Conservation (phyloP, 169 alveolate species). For the Plasmodium gonderi region DNA sequence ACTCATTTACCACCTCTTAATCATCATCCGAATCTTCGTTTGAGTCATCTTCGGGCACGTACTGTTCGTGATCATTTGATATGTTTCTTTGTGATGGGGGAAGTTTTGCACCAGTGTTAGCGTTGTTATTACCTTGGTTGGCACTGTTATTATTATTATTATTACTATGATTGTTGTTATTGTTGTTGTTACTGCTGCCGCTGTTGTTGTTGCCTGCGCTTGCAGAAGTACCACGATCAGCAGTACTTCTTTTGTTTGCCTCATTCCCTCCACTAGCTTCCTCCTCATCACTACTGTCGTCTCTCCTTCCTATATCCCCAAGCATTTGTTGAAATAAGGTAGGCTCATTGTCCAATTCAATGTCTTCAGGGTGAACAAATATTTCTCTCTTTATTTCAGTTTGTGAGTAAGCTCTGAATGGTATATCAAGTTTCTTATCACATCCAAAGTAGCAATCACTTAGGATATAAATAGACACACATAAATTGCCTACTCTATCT, state of each 20-base stretch:
- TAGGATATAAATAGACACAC: constrained; percentile 78
- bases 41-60: constrained; percentile 52
- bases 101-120: neutral
- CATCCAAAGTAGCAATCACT: constrained; percentile 88
- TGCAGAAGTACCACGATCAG: neutral
- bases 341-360: constrained; percentile 89
- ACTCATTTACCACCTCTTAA: neutral
- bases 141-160: neutral
- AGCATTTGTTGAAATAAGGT: constrained; percentile 86
- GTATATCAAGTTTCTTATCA: constrained; percentile 78
- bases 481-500: constrained; percentile 83
- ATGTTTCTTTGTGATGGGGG: neutral
- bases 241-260: neutral
- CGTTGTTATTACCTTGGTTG: neutral
- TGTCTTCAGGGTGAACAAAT: constrained; percentile 89
- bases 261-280: constrained; percentile 78
- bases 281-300: constrained; percentile 86
- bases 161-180: neutral
- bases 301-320: constrained; percentile 82
- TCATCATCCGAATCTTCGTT: constrained; percentile 56
- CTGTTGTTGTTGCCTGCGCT: neutral
- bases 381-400: constrained; percentile 79
- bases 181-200: neutral
- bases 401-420: constrained; percentile 77
- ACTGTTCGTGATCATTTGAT: constrained; percentile 21